These are phyloP conservation scores for Botrytis byssoidea DNA, from an alignment of 2,329 filamentous ascomycete genomes.

Conservation along the genomic window DNA sequence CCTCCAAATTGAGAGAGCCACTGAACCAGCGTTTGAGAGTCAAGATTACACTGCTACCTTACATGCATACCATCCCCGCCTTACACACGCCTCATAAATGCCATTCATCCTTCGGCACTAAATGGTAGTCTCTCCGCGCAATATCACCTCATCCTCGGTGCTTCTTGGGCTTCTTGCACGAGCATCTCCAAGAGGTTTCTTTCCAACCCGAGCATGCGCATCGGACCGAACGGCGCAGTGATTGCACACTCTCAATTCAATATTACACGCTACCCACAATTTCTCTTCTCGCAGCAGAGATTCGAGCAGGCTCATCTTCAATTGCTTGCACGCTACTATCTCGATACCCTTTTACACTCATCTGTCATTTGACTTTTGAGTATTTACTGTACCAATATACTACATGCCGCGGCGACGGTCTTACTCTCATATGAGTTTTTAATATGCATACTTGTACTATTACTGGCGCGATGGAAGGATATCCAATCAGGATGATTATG, in stretches of 20 bases:
- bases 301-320: conserved; percentile 15
- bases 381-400: conserved; percentile 5
- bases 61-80: not conserved
- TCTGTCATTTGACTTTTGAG: not conserved
- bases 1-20: conserved; percentile 7
- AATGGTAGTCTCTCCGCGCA: not conserved
- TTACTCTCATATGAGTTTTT: not conserved
- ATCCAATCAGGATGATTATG: conserved; percentile 5
- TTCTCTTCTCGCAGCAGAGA: conserved; percentile 13
- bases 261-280: not conserved
- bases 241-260: not conserved
- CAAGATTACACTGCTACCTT: not conserved
- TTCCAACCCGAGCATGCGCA: not conserved
- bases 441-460: not conserved
- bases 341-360: conserved; percentile 15
- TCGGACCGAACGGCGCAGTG: not conserved
- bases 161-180: not conserved
- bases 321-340: conserved; percentile 1
- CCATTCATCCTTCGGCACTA: not conserved
- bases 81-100: not conserved
- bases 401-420: not conserved
- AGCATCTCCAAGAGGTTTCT: not conserved
- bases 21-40: conserved; percentile 3
- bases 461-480: conserved; percentile 2
- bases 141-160: not conserved